phyloP scores from a whole-genome alignment of 768 basidiomycete genomes.

The Mycena epipterygia region DNA sequence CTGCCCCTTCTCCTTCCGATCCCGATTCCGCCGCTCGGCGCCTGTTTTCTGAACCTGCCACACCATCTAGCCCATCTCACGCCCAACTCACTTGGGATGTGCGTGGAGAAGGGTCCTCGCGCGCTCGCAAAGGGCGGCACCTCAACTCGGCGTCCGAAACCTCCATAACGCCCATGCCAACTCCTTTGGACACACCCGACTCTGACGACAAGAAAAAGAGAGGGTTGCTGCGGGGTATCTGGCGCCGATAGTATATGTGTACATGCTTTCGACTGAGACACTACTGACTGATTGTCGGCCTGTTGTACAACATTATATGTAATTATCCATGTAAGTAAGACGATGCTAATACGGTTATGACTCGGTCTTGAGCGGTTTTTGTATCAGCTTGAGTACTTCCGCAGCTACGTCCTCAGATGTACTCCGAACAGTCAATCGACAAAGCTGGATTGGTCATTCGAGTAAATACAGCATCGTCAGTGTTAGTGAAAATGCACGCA shows the following conservation, averaged over 20 bases:
- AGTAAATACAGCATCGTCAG: background rate
- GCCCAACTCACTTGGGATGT: constrained; percentile 43
- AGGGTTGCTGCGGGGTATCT: constrained; percentile 59
- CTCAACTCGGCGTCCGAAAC: constrained; percentile 63
- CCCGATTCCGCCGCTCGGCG: constrained; percentile 39
- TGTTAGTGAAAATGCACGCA: constrained; percentile 48
- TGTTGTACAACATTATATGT: constrained; percentile 36
- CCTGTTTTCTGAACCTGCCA: constrained; percentile 40
- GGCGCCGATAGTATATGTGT: constrained; percentile 52
- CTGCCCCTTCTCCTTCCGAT: constrained; percentile 59
- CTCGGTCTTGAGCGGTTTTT: constrained; percentile 58
- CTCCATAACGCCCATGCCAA: constrained; percentile 38
- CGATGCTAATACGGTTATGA: constrained; percentile 37
- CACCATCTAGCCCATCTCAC: constrained; percentile 35
- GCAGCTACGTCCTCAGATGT: constrained; percentile 92
- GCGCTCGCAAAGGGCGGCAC: constrained; percentile 50
- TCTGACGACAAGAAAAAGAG: constrained; percentile 57
- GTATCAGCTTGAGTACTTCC: constrained; percentile 73
- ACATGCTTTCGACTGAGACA: constrained; percentile 6
- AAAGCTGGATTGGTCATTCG: constrained; percentile 70
- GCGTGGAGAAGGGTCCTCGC: constrained; percentile 21
- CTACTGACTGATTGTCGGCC: constrained; percentile 24
- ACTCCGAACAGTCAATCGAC: constrained; percentile 93
- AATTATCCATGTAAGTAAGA: constrained; percentile 35
- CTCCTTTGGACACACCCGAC: constrained; percentile 49